phyloP scores from a whole-genome alignment of 2,329 filamentous ascomycete genomes.

The Coniosporium tulheliwenetii region DNA sequence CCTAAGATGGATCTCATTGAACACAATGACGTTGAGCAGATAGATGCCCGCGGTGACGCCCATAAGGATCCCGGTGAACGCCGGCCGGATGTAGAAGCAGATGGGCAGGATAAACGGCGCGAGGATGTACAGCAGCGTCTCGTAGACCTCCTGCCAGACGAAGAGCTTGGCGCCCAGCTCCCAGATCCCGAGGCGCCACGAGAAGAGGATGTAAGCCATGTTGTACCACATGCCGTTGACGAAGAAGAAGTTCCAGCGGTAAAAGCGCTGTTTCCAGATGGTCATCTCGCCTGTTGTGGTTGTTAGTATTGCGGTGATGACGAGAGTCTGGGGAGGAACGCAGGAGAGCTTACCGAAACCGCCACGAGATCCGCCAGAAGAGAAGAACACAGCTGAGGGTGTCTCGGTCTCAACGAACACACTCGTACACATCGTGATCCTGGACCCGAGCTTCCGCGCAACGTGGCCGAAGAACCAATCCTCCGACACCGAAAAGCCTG shows the following conservation, averaged over 20 bases:
- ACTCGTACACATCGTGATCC: constrained; percentile 30
- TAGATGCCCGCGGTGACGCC: constrained; percentile 21
- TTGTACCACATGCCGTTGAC: constrained; percentile 30
- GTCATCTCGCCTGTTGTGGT: constrained; percentile 26
- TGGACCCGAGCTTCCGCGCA: constrained; percentile 23
- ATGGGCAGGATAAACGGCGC: constrained; percentile 28
- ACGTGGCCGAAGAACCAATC: constrained; percentile 35
- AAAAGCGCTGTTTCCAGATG: constrained; percentile 30
- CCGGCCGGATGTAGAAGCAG: constrained; percentile 23
- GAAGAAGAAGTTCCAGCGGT: constrained; percentile 34
- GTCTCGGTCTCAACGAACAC: constrained; percentile 34
- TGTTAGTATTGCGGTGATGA: too few species aligned
- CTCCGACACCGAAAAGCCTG: constrained; percentile 30
- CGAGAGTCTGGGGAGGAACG: too few species aligned
- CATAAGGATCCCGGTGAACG: constrained; percentile 21
- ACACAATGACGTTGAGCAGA: constrained; percentile 23
- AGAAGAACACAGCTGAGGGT: constrained; percentile 24
- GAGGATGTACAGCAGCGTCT: constrained; percentile 27
- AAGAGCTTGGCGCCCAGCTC: constrained; percentile 33
- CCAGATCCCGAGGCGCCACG: constrained; percentile 29
- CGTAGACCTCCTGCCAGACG: constrained; percentile 30
- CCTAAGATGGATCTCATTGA: constrained; percentile 30
- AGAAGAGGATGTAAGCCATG: constrained; percentile 24
- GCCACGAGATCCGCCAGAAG: constrained; percentile 20
- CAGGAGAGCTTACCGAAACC: constrained; percentile 15